These are phyloP conservation scores for Gastrolobium villosum DNA, from an alignment of 306 rosid species.

Conservation along the genomic window DNA sequence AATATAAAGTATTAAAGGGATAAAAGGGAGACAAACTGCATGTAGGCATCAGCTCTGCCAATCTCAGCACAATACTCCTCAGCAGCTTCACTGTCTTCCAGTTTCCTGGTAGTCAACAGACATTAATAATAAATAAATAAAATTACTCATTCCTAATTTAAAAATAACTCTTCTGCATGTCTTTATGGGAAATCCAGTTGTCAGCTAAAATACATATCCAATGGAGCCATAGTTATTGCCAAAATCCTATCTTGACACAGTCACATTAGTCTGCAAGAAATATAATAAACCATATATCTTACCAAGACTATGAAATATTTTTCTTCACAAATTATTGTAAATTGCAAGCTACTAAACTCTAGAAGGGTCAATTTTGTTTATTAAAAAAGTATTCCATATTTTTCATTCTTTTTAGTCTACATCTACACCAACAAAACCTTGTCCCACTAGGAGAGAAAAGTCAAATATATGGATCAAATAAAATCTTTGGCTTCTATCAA, in stretches of 20 bases:
- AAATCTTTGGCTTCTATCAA: neutral
- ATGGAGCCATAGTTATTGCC: neutral
- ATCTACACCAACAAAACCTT: neutral
- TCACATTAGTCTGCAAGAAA: neutral
- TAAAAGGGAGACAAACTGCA: slow-evolving; percentile 78
- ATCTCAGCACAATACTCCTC: slow-evolving; percentile 99
- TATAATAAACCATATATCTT: neutral
- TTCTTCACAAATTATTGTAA: slow-evolving; percentile 23
- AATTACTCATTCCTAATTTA: slow-evolving; percentile 10
- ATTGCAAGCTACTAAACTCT: neutral
- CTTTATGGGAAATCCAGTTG: slow-evolving; percentile 4
- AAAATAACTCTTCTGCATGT: slow-evolving; percentile 27
- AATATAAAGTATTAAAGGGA: slow-evolving; percentile 32
- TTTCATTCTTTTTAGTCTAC: neutral
- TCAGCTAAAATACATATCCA: slow-evolving; percentile 15
- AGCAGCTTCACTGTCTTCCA: slow-evolving; percentile 98
- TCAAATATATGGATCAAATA: slow-evolving; percentile 20
- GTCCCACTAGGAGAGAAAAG: slow-evolving; percentile 15
- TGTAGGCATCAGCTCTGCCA: slow-evolving; percentile 97
- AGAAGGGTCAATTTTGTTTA: slow-evolving; percentile 7
- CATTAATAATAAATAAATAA: slow-evolving; percentile 14
- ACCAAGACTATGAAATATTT: slow-evolving; percentile 23
- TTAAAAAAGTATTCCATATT: slow-evolving; percentile 18
- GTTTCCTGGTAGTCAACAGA: slow-evolving; percentile 70
- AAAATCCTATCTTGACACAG: slow-evolving; percentile 21